Evolutionary conservation across 2,329 filamentous ascomycete species (phyloP).

Genomic region (Xylaria sp.): DNA sequence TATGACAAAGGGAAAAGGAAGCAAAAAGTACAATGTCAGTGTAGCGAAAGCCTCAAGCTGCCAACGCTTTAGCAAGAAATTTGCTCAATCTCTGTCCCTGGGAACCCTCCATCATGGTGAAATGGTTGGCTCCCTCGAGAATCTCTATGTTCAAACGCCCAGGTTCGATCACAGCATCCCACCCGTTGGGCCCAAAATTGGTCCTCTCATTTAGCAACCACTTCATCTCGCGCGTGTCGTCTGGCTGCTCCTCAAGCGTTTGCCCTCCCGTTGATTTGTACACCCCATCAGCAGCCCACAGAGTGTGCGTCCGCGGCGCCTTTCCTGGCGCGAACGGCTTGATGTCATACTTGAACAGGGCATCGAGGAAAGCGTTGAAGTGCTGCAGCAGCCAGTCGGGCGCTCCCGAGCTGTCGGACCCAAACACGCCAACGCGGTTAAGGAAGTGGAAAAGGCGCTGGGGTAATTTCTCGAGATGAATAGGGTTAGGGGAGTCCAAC

Average conservation of each 20-base stretch:
- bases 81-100: slow-evolving; percentile 2
- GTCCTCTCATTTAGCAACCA: slow-evolving; percentile 28
- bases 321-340: slow-evolving; percentile 5
- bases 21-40: neutral
- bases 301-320: slow-evolving; percentile 5
- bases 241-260: neutral
- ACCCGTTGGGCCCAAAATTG: slow-evolving; percentile 24
- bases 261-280: slow-evolving; percentile 6
- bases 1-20: neutral
- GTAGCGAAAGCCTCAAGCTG: neutral
- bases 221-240: slow-evolving; percentile 31
- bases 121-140: slow-evolving; percentile 23
- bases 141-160: slow-evolving; percentile 16
- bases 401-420: neutral
- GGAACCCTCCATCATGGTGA: slow-evolving; percentile 26
- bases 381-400: slow-evolving; percentile 26
- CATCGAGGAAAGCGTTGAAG: slow-evolving; percentile 29
- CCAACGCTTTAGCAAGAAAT: neutral
- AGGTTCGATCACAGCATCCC: slow-evolving; percentile 19
- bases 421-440: neutral
- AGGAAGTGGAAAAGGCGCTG: slow-evolving; percentile 9
- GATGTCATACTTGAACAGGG: slow-evolving; percentile 15
- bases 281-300: slow-evolving; percentile 32
- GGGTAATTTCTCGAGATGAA: neutral
- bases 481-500: slow-evolving; percentile 27